A percentile compares a stretch with the other conserved stretches of the same genome.
Conservation (phyloP, 305 asterid genomes). For the Rubia tinctorum region DNA sequence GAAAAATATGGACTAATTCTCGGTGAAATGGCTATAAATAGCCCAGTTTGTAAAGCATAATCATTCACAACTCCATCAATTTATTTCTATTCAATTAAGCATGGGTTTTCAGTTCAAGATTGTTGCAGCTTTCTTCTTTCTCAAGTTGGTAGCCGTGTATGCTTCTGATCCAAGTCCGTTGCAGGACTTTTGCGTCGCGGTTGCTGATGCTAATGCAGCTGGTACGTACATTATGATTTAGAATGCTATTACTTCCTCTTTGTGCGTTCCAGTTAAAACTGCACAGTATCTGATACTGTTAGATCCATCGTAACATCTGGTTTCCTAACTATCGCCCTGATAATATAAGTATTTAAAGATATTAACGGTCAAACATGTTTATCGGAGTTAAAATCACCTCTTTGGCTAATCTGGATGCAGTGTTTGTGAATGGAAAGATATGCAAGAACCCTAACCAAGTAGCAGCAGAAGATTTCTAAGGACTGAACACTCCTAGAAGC, state of each 20-base stretch:
- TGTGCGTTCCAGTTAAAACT: too few species aligned
- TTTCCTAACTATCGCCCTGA: too few species aligned
- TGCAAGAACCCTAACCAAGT: neutral
- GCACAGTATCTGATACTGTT: too few species aligned
- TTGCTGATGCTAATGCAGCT: constrained; percentile 1
- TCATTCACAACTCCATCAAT: neutral
- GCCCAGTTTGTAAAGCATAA: neutral
- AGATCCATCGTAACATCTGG: too few species aligned
- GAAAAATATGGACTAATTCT: too few species aligned
- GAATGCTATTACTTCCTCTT: too few species aligned
- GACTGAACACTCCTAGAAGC: neutral
- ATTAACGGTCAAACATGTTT: too few species aligned
- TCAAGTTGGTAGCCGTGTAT: neutral
- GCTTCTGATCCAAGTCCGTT: constrained; percentile 11
- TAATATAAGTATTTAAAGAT: too few species aligned
- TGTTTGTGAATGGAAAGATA: neutral
- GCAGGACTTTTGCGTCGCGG: constrained; percentile 8
- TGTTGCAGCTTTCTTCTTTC: neutral
- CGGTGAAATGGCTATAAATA: neutral
- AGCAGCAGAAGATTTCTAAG: neutral
- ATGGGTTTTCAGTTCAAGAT: neutral
- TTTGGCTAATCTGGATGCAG: neutral
- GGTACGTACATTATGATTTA: neutral
- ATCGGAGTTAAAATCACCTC: too few species aligned
- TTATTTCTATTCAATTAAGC: neutral